Conservation (phyloP, 176 grass and related monocot species). For the Phyllostachys edulis region DNA sequence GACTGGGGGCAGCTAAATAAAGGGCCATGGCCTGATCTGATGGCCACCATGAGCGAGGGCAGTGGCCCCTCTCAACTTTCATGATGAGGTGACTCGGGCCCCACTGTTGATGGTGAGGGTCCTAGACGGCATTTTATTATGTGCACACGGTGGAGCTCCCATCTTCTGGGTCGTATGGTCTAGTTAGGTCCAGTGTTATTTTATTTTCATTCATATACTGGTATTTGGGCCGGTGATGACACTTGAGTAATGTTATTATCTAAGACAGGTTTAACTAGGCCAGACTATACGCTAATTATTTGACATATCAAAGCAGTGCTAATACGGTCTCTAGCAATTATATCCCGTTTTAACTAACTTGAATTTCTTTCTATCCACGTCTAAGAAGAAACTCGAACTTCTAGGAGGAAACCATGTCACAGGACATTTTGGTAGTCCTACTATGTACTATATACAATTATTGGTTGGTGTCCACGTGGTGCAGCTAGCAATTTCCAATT, state of each 20-base stretch:
- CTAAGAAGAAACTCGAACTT: too few relatives aligned
- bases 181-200: neutral
- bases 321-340: too few relatives aligned
- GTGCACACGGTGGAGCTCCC: neutral
- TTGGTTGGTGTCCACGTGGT: neutral
- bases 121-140: neutral
- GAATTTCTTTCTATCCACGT: too few relatives aligned
- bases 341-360: too few relatives aligned
- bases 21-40: neutral
- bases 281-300: too few relatives aligned
- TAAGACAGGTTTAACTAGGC: neutral
- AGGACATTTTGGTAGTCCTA: too few relatives aligned
- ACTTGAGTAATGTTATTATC: neutral
- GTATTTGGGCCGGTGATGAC: neutral
- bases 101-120: neutral
- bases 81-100: neutral
- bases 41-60: neutral
- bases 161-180: neutral
- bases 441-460: too few relatives aligned
- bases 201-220: neutral
- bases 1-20: constrained; percentile 39
- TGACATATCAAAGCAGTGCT: too few relatives aligned
- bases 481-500: neutral
- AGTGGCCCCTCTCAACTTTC: neutral
- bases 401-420: too few relatives aligned